phyloP scores from a whole-genome alignment of 371 early-diverging fungal species.

The Rhizomucor pusillus region DNA sequence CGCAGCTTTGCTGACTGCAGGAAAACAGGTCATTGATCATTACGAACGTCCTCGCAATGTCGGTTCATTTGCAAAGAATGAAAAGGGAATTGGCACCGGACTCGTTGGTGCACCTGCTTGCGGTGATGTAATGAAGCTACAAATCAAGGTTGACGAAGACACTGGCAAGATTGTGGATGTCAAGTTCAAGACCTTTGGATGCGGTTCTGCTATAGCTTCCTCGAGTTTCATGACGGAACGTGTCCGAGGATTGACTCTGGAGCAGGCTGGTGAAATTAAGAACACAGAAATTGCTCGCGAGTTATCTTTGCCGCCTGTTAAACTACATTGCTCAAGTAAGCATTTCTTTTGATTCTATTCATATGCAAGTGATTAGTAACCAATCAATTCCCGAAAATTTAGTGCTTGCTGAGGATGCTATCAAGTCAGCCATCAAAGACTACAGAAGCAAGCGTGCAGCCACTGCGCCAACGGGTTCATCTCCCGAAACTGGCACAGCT shows the following conservation, averaged over 20 bases:
- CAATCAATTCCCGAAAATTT: not conserved
- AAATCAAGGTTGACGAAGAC: slow-evolving; percentile 92
- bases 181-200: slow-evolving; percentile 99
- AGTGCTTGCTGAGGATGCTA: slow-evolving; percentile 99
- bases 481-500: not conserved
- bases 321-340: slow-evolving; percentile 97
- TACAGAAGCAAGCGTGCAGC: slow-evolving; percentile 68
- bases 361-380: slow-evolving; percentile 1
- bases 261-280: slow-evolving; percentile 88
- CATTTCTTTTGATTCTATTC: slow-evolving; percentile 1
- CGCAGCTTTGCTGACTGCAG: not conserved
- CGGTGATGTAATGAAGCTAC: slow-evolving; percentile 99
- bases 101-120: slow-evolving; percentile 99
- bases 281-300: slow-evolving; percentile 98
- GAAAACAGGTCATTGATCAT: slow-evolving; percentile 80
- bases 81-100: slow-evolving; percentile 93
- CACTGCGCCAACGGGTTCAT: slow-evolving; percentile 10
- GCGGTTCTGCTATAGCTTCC: slow-evolving; percentile 98
- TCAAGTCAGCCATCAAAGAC: slow-evolving; percentile 95
- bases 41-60: slow-evolving; percentile 96
- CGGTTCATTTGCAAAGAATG: slow-evolving; percentile 87
- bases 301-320: slow-evolving; percentile 96
- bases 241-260: slow-evolving; percentile 90
- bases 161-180: slow-evolving; percentile 93
- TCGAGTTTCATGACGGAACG: slow-evolving; percentile 92